A percentile compares a stretch with the other conserved stretches of the same genome.
Evolutionary conservation across 2,329 filamentous ascomycete species (phyloP).

Genomic region (Endothia cerciana): DNA sequence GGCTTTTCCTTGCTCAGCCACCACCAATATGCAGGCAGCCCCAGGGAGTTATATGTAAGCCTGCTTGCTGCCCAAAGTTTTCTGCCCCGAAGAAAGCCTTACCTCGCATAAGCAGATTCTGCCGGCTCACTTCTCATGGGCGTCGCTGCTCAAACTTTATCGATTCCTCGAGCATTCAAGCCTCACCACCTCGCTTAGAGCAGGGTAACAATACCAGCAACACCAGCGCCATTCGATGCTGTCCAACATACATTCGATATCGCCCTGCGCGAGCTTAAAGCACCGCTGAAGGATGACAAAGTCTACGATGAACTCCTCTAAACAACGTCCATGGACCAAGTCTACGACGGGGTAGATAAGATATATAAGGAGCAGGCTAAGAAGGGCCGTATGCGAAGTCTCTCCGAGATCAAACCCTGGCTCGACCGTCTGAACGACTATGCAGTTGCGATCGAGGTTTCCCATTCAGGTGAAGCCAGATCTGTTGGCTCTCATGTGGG

Average conservation of each 20-base stretch:
- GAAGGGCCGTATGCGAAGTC: not conserved
- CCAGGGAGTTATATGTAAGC: no score
- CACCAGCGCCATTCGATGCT: not conserved
- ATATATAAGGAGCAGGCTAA: not conserved
- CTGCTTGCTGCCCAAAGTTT: no score
- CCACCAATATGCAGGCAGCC: not conserved
- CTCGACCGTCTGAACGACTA: slow-evolving; percentile 37
- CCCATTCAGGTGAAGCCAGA: slow-evolving; percentile 40
- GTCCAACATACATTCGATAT: not conserved
- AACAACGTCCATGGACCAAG: not conserved
- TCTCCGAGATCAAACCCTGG: not conserved
- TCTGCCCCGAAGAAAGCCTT: not conserved
- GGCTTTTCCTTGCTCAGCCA: not conserved
- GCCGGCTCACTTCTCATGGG: not conserved
- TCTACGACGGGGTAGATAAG: not conserved
- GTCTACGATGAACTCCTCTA: not conserved
- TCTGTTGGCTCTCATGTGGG: slow-evolving; percentile 43
- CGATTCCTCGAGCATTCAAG: not conserved
- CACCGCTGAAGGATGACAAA: not conserved
- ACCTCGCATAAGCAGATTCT: not conserved
- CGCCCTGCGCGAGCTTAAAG: not conserved
- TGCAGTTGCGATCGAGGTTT: slow-evolving; percentile 35
- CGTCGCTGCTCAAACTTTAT: not conserved
- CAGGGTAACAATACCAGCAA: not conserved
- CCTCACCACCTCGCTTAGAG: not conserved